phyloP scores from a whole-genome alignment of 2,329 filamentous ascomycete genomes.

The Botrytis squamosa region DNA sequence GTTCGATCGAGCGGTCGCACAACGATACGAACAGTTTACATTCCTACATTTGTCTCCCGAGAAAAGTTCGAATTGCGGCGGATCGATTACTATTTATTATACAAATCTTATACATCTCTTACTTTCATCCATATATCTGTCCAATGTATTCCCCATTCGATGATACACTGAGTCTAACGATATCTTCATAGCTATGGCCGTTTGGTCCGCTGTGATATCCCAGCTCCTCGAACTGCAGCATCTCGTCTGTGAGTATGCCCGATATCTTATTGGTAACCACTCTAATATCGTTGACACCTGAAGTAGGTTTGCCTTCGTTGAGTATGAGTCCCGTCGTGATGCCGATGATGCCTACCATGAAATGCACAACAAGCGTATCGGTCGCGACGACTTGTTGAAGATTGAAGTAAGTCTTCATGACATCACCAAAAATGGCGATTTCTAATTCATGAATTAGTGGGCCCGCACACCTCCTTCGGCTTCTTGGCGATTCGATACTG shows the following conservation, averaged over 20 bases:
- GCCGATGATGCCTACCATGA: slow-evolving; percentile 99
- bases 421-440: background rate
- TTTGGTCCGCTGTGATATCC: slow-evolving; percentile 97
- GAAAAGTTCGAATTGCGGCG: slow-evolving; percentile 32
- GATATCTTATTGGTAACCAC: slow-evolving; percentile 29
- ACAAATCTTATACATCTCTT: slow-evolving; percentile 31
- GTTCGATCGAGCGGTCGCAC: slow-evolving; percentile 44
- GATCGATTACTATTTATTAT: slow-evolving; percentile 30
- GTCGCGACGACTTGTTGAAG: slow-evolving; percentile 85
- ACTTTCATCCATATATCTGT: slow-evolving; percentile 29
- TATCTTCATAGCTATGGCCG: slow-evolving; percentile 75
- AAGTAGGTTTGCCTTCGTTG: slow-evolving; percentile 89
- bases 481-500: slow-evolving; percentile 97
- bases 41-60: slow-evolving; percentile 34
- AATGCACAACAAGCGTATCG: slow-evolving; percentile 99
- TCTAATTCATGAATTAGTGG: slow-evolving; percentile 64
- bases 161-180: slow-evolving; percentile 32
- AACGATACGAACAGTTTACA: slow-evolving; percentile 36
- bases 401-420: slow-evolving; percentile 71
- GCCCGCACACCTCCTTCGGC: slow-evolving; percentile 96
- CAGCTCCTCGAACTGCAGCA: slow-evolving; percentile 87
- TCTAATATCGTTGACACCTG: slow-evolving; percentile 41
- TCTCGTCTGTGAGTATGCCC: slow-evolving; percentile 81
- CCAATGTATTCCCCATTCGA: slow-evolving; percentile 29
- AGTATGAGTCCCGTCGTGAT: slow-evolving; percentile 97